Percentiles rank a stretch among this genome's conserved stretches.
Evolutionary conservation across 2,329 filamentous ascomycete genomes (phyloP).

Genomic region (Colletotrichum brevisporum): DNA sequence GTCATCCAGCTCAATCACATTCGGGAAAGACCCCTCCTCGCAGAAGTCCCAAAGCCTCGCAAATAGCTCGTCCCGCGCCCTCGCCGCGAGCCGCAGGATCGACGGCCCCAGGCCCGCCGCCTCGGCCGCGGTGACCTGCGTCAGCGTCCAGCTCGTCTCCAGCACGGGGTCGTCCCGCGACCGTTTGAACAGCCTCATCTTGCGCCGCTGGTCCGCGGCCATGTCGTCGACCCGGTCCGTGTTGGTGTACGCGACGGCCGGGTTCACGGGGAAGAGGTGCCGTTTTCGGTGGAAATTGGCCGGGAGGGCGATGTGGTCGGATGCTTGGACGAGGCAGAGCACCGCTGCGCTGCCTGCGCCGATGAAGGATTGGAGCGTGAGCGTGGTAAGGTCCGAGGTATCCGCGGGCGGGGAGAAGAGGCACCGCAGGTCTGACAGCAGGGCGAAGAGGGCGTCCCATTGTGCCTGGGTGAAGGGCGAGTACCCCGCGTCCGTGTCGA

Average conservation of each 20-base stretch:
- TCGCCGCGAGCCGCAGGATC: constrained; percentile 1
- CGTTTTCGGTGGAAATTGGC: not conserved
- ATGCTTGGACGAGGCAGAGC: constrained; percentile 3
- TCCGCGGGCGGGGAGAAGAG: not conserved
- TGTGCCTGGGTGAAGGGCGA: not conserved
- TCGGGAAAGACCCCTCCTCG: not conserved
- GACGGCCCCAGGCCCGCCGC: constrained; percentile 15
- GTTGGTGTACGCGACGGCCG: constrained; percentile 12
- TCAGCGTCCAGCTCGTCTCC: constrained; percentile 24
- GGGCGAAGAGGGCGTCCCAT: not conserved
- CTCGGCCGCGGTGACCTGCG: constrained; percentile 14
- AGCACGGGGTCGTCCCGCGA: constrained; percentile 1
- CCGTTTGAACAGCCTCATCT: constrained; percentile 13
- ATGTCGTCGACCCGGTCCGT: constrained; percentile 7
- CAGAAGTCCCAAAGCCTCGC: constrained; percentile 1
- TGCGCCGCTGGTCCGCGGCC: constrained; percentile 10
- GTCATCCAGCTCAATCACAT: constrained; percentile 9
- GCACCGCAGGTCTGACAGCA: not conserved
- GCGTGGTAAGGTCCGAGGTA: not conserved
- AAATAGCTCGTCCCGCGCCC: constrained; percentile 5
- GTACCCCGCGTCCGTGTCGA: constrained; percentile 1
- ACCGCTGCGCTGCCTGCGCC: not conserved
- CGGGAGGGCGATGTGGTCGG: constrained; percentile 3
- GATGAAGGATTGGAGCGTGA: not conserved
- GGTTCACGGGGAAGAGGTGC: not conserved